Base-by-base conservation (phyloP, 1,139 yeast species). In the Magnusiomyces ingens region DNA sequence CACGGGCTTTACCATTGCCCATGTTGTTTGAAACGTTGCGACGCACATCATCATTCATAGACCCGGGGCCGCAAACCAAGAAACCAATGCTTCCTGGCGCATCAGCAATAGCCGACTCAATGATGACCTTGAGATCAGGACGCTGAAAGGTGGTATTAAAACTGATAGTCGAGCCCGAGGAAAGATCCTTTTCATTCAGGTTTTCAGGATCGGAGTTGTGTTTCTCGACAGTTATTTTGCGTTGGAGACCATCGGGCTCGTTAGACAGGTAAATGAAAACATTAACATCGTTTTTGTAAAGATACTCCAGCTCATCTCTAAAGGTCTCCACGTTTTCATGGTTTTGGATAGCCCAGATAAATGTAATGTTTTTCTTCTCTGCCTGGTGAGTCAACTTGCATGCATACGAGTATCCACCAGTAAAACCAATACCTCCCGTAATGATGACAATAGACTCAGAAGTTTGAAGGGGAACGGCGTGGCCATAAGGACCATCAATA, bases 351-450 rank as follows among this genome's bases (percentile, higher is more conserved):
- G 78, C 73, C 88, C 88, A 82, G 38, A 72, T 57, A 52, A 82
- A 67, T 50, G 73, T 71, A 45, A 79, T 60, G 8, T 59, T 56
- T 51, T 78, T 74, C 22, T 44, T 48, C 2, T 50, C 54, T 3
- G 26, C 48, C 6, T 19, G 48, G 48, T 54, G n/a, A 42, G 53
- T 45, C 37, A 61, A 49, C 35, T 55, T 52, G 49, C 60, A 58
- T 8, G 62, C 61, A 46, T 62, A 58, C n/a, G 65, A 55, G 66
- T 66, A 60, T 19, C 57, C 58, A 10, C 82, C 80, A 1, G 91
- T 82, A 53, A 84, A 72, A 63, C 91, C 93, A 58, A 81, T 83
- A 53, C 89, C 88, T 59, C 86, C 83, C 1, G 80, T 78, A 52
- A 83, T 59, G 52, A 82, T 70, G n/a, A 81, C 64, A 12, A 74